phyloP scores from a whole-genome alignment of 2,329 filamentous ascomycete genomes.

The Pseudocercospora fijiensis region DNA sequence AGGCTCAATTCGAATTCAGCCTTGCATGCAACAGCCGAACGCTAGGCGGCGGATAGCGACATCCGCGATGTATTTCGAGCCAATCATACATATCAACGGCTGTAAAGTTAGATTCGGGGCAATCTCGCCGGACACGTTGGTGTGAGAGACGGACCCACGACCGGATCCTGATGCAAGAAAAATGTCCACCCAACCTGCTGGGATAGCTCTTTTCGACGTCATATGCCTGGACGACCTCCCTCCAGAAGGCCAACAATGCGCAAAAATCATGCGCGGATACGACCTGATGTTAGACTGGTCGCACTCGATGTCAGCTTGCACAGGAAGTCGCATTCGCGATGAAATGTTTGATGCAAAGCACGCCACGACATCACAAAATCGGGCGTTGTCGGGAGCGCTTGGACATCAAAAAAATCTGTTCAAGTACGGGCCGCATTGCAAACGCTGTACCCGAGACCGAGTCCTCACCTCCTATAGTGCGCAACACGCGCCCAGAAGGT shows the following conservation, averaged over 20 bases:
- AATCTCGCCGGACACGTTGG: conserved; percentile 20
- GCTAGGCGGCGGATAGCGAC: conserved; percentile 7
- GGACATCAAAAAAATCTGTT: conserved; percentile 21
- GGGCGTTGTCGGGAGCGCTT: conserved; percentile 21
- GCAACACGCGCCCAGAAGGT: background rate
- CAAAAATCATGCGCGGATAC: conserved; percentile 6
- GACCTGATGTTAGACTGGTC: conserved; percentile 5
- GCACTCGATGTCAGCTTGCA: background rate
- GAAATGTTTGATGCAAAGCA: conserved; percentile 4
- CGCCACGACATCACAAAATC: conserved; percentile 9
- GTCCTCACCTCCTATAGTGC: conserved; percentile 9
- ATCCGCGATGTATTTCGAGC: conserved; percentile 15
- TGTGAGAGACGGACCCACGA: conserved; percentile 14
- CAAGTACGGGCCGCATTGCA: conserved; percentile 21
- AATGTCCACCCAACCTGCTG: conserved; percentile 10
- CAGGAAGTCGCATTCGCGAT: conserved; percentile 4
- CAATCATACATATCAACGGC: conserved; percentile 12
- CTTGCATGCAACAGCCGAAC: conserved; percentile 10
- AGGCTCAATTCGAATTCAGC: conserved; percentile 1
- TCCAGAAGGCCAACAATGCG: background rate
- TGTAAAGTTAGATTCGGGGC: conserved; percentile 12
- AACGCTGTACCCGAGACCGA: conserved; percentile 21
- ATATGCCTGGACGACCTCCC: conserved; percentile 7
- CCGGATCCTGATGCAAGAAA: conserved; percentile 9
- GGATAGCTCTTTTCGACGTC: conserved; percentile 17